A percentile compares a stretch with the other conserved stretches of the same genome.
These are phyloP conservation scores for Bigelowiella natans DNA, from an alignment of 78 protist species.

Conservation along the genomic window DNA sequence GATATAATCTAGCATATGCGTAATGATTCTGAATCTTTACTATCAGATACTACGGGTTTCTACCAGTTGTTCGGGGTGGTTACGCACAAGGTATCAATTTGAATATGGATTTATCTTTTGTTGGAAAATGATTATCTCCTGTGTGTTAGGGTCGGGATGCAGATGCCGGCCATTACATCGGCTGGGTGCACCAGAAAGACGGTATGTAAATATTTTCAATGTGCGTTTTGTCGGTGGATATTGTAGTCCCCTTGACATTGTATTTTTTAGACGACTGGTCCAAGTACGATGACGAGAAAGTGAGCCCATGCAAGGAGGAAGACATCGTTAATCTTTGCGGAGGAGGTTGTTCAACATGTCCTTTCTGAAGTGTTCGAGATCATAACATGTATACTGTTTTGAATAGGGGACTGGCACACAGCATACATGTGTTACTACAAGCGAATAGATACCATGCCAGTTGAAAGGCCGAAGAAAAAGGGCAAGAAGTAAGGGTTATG, in stretches of 20 bases:
- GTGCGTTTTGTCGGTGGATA: no score
- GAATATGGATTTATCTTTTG: no score
- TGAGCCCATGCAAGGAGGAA: conserved; percentile 7
- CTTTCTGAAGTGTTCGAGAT: background rate
- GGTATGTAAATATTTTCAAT: no score
- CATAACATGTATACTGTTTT: background rate
- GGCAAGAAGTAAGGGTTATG: no score
- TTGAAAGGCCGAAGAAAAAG: background rate
- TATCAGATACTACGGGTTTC: background rate
- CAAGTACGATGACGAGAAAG: conserved; percentile 26
- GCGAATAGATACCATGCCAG: background rate
- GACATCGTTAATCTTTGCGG: conserved; percentile 29
- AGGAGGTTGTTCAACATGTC: conserved; percentile 6
- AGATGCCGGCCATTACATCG: conserved; percentile 35
- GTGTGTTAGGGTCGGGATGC: conserved; percentile 12
- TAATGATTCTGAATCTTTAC: no score
- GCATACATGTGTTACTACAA: background rate
- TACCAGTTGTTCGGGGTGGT: conserved; percentile 25
- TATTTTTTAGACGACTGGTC: conserved; percentile 12
- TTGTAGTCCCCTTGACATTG: no score
- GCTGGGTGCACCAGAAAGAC: conserved; percentile 10
- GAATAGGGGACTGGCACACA: background rate
- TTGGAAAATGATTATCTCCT: background rate
- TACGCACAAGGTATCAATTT: conserved; percentile 6
- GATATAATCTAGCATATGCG: no score